Percentiles rank a stretch among this genome's conserved stretches.
Conservation (phyloP, 1,284 basidiomycete genomes). For the Stereum hirsutum region DNA sequence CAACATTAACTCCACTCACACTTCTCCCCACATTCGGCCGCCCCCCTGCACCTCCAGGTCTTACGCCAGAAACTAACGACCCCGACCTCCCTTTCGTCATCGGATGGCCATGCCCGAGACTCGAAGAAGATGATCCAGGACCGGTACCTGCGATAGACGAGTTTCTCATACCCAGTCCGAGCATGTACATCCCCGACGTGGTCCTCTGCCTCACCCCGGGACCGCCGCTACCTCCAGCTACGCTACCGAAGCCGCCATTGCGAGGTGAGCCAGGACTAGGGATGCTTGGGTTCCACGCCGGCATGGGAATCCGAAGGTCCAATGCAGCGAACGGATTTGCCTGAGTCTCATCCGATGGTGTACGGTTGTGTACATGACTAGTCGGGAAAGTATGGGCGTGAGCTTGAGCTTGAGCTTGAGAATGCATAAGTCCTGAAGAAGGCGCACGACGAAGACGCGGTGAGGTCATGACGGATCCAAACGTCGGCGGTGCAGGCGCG, state of each 20-base stretch:
- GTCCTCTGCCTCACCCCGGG: conserved; percentile 35
- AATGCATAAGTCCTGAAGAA: conserved; percentile 25
- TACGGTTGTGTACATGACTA: too few relatives aligned
- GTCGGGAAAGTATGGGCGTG: neutral
- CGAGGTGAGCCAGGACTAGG: too few relatives aligned
- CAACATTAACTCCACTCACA: too few relatives aligned
- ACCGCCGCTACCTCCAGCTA: conserved; percentile 17
- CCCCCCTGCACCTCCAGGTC: too few relatives aligned
- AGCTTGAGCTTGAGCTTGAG: neutral
- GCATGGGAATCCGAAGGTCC: conserved; percentile 57
- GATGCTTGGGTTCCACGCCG: too few relatives aligned
- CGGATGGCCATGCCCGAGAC: neutral
- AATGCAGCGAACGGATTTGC: conserved; percentile 39
- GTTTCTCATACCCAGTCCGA: conserved; percentile 39
- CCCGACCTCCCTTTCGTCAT: too few relatives aligned
- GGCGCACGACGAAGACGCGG: conserved; percentile 42
- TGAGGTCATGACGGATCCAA: conserved; percentile 60
- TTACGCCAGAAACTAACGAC: too few relatives aligned
- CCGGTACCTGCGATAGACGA: conserved; percentile 14
- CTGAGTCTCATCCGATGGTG: neutral
- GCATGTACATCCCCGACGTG: conserved; percentile 52
- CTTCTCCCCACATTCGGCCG: too few relatives aligned
- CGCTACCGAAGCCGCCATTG: conserved; percentile 10
- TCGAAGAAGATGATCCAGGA: neutral
- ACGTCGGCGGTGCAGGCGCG: conserved; percentile 42